Base-by-base conservation (phyloP, 106 monocot genomes). In the Gastrodia elata region DNA sequence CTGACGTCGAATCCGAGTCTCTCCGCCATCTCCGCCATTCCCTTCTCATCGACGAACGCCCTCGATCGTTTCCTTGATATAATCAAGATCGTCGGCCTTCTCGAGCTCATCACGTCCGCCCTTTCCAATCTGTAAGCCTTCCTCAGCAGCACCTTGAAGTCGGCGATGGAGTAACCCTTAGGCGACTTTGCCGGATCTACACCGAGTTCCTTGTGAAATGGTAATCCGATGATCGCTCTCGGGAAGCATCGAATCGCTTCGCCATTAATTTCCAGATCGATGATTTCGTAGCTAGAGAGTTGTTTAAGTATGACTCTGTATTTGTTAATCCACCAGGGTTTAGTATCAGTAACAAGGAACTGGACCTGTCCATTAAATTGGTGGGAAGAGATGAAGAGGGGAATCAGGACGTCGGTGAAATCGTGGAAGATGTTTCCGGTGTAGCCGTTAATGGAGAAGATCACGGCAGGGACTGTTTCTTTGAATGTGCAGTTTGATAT, bases 341-440 rank as follows among this genome's bases (percentile, higher is more conserved):
- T 81, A 18, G 26, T 28, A 27, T 81, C 88, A 40, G 81, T 38
- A 1, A 82, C 74, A 9, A 90, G 74, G 71, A 90, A 80, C 73
- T 87, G 86, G 25, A 84, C 90, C 33, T 82, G 82, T 6, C 87
- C 82, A 0, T 73, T 58, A 73, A 74, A 87, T 7, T 74, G 71
- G 49, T 73, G 74, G 30, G 90, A 74, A 42, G 71, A 84, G 39
- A 84, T 77, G 82, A 84, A 87, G 20, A 87, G 59, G 3, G 90
- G 90, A 33, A 90, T 56, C 4, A 91, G 24, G 18, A 91, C 80
- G 46, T 91, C 90, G 8, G 90, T 87, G 82, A 82, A 91, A 71
- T 91, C 90, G 43, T 91, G 90, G 82, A 91, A 87, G 70, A 83
- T 61, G 72, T 91, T 91, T 16, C 91, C 91, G 35, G 85, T 85